Base-by-base conservation (phyloP, 1,284 basidiomycete genomes). In the Fomitopsis schrenkii region DNA sequence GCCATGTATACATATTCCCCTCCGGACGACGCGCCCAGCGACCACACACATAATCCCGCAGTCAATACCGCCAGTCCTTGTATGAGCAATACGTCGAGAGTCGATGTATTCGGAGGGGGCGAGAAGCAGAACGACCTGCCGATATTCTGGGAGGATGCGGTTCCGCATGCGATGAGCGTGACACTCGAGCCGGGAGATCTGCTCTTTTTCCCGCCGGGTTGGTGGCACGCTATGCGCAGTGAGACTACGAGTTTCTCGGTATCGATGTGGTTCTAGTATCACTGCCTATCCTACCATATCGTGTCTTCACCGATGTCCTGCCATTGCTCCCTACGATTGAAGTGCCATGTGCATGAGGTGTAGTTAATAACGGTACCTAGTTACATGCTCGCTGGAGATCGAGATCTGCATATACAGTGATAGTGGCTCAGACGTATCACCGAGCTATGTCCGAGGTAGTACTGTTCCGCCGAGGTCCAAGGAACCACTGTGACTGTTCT, bases 181-280 rank as follows among this genome's bases (percentile, higher is more conserved):
- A 86, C 86, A 1, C 79, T 98, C 1, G 76, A 82, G 53, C 87
- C 93, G 0, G 95, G 95, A 0, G 95, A 97, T 74, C 67, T 95
- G 62, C 76, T 98, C 48, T 90, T 93, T 70, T 87, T 97, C 68
- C 94, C 95, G 28, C 89, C 91, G 1, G 88, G 92, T 26, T 97
- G 94, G 94, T 96, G 94, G 94, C 94, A 96, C 75, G 91, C 90
- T 5, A 93, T 95, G 91, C 82, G 86, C 55, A 89, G 88, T 70
- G 90, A 94, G 75, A 84, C 82, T 12, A 82, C 78, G 35, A 91
- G 90, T 73, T 87, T 90, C 70, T 92, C 90, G 35, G 80, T 93
- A 36, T 92, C 90, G 22, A 88, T 91, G 82, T 93, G 90, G 90
- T 93, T 91, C 72, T 92, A 70, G 52, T 35, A 19, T 40, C n/a